Conservation (phyloP, 2,329 filamentous ascomycete genomes). For the Pezicula carpinea region DNA sequence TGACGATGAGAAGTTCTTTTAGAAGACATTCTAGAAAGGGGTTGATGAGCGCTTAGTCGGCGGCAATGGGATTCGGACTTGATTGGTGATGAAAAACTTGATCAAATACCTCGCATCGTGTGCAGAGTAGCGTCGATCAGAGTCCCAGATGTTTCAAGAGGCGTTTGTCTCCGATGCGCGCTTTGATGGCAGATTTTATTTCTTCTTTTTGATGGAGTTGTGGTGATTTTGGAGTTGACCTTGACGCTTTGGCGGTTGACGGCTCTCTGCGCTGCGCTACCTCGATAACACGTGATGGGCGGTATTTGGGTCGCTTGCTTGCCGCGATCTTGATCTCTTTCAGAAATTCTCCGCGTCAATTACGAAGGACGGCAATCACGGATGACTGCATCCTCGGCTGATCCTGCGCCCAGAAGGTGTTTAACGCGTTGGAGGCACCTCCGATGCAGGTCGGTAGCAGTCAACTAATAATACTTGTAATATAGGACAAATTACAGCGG, state of each 20-base stretch:
- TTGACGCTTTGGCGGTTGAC: too few species aligned
- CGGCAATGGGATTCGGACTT: not conserved
- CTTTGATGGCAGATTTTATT: too few species aligned
- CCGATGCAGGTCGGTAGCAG: conserved; percentile 2
- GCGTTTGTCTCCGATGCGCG: too few species aligned
- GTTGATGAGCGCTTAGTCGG: not conserved
- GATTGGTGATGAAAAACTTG: not conserved
- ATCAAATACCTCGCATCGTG: not conserved
- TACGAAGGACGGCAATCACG: not conserved
- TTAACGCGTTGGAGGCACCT: conserved; percentile 2
- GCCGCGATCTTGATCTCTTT: conserved; percentile 6
- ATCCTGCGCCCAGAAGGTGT: conserved; percentile 5
- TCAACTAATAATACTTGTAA: conserved; percentile 3
- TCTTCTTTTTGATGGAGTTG: too few species aligned
- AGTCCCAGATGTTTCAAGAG: too few species aligned
- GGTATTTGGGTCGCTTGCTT: too few species aligned
- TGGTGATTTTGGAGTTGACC: too few species aligned
- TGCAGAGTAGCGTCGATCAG: not conserved
- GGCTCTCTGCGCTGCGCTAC: too few species aligned
- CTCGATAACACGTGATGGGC: too few species aligned
- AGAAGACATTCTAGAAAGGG: not conserved
- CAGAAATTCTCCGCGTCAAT: conserved; percentile 13
- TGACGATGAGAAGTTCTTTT: not conserved
- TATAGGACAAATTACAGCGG: conserved; percentile 5
- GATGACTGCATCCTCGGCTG: conserved; percentile 1